Evolutionary conservation across 2,329 filamentous ascomycete species (phyloP), one percentile per base, ranked within the genome.

Genomic region (Rhynchosporium secalis): DNA sequence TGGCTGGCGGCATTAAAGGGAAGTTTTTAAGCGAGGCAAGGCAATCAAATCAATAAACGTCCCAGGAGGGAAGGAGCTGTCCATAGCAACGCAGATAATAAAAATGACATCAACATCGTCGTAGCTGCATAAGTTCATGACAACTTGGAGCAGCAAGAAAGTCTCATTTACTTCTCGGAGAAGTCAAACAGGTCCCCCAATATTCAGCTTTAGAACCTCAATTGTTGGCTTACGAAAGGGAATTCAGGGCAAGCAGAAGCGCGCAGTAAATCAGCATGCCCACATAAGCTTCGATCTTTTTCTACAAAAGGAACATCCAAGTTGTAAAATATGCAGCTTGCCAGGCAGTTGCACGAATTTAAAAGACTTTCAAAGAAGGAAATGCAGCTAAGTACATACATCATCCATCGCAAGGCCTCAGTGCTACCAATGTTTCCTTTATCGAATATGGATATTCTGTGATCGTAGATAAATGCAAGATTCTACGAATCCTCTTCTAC

Each of bases 31-130:
- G 28, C 51, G 51, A 54, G 33, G 51, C 36, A 36, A 36, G 33
- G 33, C 33, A 36, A 20, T 20, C 20, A 20, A 54, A 36, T 54
- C 51, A 54, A 54, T 20, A 54, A 52, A 54, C 9, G 40, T 41
- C 51, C 36, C 3, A 33, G 38, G 38, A 28, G 20, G 36, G 51
- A 54, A 54, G 36, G 36, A 20, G 10, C n/a, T 2, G 40, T 36
- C 51, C 10, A 9, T 20, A 38, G 36, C 20, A 7, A 40, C 28
- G 20, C 20, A 28, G 43, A 41, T n/a, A n/a, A 54, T 4, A 43
- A 13, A 43, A 8, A 20, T 20, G 20, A 46, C 10, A 4, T 29
- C 10, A 48, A 47, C 5, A 3, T 36, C 13, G 3, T 4, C 20
- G 15, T 3, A 51, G 20, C 20, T 20, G 20, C 20, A 36, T 36